Conservation (phyloP, 495 filamentous ascomycete species). For the Daldinia childiae region DNA sequence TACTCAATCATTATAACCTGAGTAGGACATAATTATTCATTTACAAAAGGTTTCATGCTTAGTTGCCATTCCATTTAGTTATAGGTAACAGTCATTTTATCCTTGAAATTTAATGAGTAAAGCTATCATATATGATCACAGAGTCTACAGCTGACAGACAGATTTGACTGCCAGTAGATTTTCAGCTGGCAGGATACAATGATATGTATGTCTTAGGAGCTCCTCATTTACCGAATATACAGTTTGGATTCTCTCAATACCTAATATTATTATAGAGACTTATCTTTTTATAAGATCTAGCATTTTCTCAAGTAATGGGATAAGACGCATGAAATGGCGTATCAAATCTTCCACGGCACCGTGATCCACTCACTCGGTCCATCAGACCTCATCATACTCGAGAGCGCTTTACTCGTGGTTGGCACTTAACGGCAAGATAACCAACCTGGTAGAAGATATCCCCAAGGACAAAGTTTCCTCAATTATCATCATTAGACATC, state of each 20-base stretch:
- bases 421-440: constrained; percentile 55
- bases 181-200: not conserved
- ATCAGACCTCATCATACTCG: constrained; percentile 57
- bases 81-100: not conserved
- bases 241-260: not conserved
- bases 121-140: not conserved
- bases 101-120: not conserved
- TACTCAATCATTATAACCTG: not conserved
- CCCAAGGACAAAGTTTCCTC: constrained; percentile 12
- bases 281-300: not conserved
- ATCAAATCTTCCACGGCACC: constrained; percentile 60
- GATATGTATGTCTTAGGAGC: not conserved
- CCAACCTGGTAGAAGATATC: constrained; percentile 39
- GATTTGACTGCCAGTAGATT: not conserved
- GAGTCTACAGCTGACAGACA: not conserved
- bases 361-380: constrained; percentile 60
- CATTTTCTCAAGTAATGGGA: not conserved
- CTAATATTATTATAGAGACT: not conserved
- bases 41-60: not conserved
- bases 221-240: not conserved
- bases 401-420: constrained; percentile 58
- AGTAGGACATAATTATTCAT: not conserved
- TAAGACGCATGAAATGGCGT: constrained; percentile 9
- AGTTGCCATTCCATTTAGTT: not conserved
- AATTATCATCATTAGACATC: constrained; percentile 14